Evolutionary conservation across 768 basidiomycete genomes (phyloP).

Genomic region (Russula sp.): DNA sequence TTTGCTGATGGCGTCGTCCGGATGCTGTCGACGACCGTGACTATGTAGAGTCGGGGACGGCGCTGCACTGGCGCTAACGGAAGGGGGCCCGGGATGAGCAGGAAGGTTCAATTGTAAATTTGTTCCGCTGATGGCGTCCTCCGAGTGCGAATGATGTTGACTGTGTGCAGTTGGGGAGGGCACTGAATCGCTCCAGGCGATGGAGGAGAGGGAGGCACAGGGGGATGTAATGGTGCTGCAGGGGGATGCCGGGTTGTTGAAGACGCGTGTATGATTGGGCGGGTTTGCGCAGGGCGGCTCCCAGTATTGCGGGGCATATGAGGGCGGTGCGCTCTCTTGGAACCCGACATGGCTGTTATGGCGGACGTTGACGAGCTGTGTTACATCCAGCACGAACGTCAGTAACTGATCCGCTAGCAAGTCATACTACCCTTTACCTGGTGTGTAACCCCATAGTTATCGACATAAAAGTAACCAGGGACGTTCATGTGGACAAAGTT

Average conservation of each 20-base stretch:
- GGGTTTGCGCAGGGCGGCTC: neutral
- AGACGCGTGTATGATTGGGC: neutral
- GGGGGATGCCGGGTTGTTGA: slow-evolving; percentile 3
- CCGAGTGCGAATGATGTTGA: neutral
- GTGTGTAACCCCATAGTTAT: neutral
- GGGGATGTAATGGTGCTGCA: neutral
- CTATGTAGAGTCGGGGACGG: too few species aligned
- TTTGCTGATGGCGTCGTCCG: neutral
- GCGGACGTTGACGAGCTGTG: slow-evolving; percentile 6
- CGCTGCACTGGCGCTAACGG: too few species aligned
- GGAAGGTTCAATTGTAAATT: neutral
- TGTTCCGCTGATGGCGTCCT: neutral
- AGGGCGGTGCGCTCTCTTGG: neutral
- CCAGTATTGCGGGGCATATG: slow-evolving; percentile 9
- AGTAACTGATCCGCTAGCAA: neutral
- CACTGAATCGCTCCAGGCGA: slow-evolving; percentile 13
- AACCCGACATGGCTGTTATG: neutral
- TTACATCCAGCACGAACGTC: neutral
- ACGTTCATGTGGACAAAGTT: slow-evolving; percentile 9
- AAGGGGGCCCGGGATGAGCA: neutral
- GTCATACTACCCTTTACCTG: slow-evolving; percentile 4
- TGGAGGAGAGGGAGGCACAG: slow-evolving; percentile 9
- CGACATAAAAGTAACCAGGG: slow-evolving; percentile 8
- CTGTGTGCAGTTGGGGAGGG: neutral
- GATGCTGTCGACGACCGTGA: neutral